Percentiles rank a stretch among this genome's conserved stretches.
Evolutionary conservation across 352 stramenopile genomes (phyloP).

Genomic region (Phytopythium ostracodes): DNA sequence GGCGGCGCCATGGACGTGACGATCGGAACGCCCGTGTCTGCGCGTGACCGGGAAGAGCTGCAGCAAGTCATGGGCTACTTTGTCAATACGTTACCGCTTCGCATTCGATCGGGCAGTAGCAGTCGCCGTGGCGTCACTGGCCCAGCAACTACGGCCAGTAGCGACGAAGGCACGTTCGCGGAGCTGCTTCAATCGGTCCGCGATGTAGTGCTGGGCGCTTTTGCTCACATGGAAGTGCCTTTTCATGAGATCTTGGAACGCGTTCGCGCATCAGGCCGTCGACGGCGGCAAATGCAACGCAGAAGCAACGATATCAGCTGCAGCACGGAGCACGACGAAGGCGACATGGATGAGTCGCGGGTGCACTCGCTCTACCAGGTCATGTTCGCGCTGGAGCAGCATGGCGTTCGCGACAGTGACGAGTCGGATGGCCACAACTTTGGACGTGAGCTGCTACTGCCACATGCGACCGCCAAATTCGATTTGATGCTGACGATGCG

Average conservation of each 20-base stretch:
- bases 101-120: slow-evolving; percentile 17
- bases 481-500: slow-evolving; percentile 66
- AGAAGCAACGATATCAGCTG: not conserved
- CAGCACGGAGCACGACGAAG: slow-evolving; percentile 9
- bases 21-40: slow-evolving; percentile 36
- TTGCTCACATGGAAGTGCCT: slow-evolving; percentile 46
- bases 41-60: slow-evolving; percentile 23
- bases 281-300: not conserved
- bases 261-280: slow-evolving; percentile 17
- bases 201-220: slow-evolving; percentile 34
- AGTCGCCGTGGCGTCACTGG: not conserved
- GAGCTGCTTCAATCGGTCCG: slow-evolving; percentile 31
- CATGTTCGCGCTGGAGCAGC: slow-evolving; percentile 54
- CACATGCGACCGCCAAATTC: slow-evolving; percentile 43
- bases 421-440: not conserved
- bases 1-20: slow-evolving; percentile 33
- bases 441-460: slow-evolving; percentile 21
- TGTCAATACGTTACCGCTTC: slow-evolving; percentile 51
- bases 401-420: not conserved
- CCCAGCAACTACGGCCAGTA: not conserved
- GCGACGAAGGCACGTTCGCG: slow-evolving; percentile 14
- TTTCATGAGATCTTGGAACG: slow-evolving; percentile 51
- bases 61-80: slow-evolving; percentile 49
- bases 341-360: not conserved
- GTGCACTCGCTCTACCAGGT: slow-evolving; percentile 28